Percentiles rank a stretch among this genome's conserved stretches.
These are phyloP conservation scores for Epithemia pelagica DNA, from an alignment of 108 stramenopile species.

Conservation along the genomic window DNA sequence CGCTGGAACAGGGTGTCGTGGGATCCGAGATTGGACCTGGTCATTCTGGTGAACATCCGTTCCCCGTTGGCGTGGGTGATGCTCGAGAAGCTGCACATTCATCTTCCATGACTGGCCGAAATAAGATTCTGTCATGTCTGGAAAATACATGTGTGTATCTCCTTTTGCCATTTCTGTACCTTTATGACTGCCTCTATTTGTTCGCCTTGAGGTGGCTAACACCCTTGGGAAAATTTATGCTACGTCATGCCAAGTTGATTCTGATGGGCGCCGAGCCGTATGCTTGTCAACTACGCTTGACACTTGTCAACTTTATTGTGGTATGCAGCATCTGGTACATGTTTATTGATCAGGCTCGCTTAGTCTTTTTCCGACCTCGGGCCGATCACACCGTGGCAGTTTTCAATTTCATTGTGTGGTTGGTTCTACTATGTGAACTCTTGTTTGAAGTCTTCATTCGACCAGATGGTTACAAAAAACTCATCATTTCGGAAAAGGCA, in stretches of 20 bases:
- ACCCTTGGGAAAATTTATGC: conserved; percentile 8
- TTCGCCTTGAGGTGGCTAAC: conserved; percentile 5
- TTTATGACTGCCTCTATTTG: conserved; percentile 21
- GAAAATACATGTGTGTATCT: conserved; percentile 8
- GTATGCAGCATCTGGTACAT: conserved; percentile 64
- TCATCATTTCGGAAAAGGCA: conserved; percentile 66
- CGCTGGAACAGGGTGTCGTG: background rate
- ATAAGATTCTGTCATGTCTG: conserved; percentile 4
- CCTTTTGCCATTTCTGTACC: conserved; percentile 19
- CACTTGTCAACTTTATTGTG: conserved; percentile 70
- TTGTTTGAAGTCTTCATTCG: conserved; percentile 68
- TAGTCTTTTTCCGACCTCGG: conserved; percentile 48
- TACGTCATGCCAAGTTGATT: conserved; percentile 4
- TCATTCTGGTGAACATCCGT: background rate
- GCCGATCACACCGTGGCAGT: conserved; percentile 46
- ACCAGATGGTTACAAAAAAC: conserved; percentile 44
- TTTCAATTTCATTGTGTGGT: conserved; percentile 60
- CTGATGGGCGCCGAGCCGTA: conserved; percentile 41
- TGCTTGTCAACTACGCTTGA: conserved; percentile 33
- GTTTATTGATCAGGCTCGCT: conserved; percentile 53
- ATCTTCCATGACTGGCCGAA: background rate
- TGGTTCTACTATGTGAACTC: conserved; percentile 62
- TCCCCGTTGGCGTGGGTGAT: background rate
- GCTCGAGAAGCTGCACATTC: background rate
- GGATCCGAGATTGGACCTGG: background rate